Base-by-base conservation (phyloP, 495 filamentous ascomycete species). In the Neurospora sp. region DNA sequence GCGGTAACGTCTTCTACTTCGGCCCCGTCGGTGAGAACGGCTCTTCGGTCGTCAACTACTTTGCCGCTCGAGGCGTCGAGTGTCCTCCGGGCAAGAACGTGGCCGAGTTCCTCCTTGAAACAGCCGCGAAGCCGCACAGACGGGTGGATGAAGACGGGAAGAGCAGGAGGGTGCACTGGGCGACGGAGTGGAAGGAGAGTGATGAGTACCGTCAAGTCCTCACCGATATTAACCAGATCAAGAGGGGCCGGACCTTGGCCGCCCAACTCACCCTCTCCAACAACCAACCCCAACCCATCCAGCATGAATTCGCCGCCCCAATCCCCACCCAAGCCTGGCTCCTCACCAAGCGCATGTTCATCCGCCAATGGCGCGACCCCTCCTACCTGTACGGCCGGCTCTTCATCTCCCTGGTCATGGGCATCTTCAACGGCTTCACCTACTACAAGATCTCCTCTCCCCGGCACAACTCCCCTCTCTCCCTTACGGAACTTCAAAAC, bases 91-190 rank as follows among this genome's bases (percentile, higher is more conserved):
- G 89, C 12, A 82, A 80, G 23, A 96, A 96, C 79, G 87, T 93
- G 14, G 94, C 94, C 38, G 94, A 97, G 79, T 95, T 94, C 81
- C 92, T 97, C 42, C 86, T 97, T 4, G 93, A 96, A 76, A 92
- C 90, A 0, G 92, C 92, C 39, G 90, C 91, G 8, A 93, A 92
- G 85, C 90, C 71, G 83, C 91, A 75, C 88, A 88, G 79, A 74
- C 81, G 78, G 84, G 89, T 38, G 84, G 93, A 86, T 90, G 27
- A 66, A 8, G 54, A 66, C 5, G 93, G 92, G 74, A 88, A 87
- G 8, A 66, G 23, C 54, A 31, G 54, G 11, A 88, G 91, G 46
- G 88, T 91, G 73, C 91, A 97, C 78, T 98, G 95, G 95, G 86
- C 88, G 71, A 84, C 90, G 44, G 88, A 91, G 42, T 98, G 95